Conservation (phyloP, 1,284 basidiomycete genomes). For the Rhodotorula sp. region DNA sequence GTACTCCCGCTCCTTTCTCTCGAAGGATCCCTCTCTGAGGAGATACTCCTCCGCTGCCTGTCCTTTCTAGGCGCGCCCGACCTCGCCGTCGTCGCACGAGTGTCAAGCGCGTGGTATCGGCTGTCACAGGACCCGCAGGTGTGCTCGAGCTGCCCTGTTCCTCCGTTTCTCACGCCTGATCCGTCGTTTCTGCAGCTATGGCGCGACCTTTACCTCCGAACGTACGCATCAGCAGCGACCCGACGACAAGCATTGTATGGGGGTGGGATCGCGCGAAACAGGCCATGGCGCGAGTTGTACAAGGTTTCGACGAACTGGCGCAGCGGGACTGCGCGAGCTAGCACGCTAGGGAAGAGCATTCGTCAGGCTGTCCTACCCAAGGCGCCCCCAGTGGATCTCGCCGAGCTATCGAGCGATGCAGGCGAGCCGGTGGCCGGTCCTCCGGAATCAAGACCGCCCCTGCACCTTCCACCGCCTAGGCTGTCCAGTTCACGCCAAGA, state of each 20-base stretch:
- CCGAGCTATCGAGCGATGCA: not conserved
- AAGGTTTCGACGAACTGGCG: slow-evolving; percentile 41
- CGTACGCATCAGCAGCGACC: slow-evolving; percentile 17
- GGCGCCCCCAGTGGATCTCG: not conserved
- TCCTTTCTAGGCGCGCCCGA: slow-evolving; percentile 30
- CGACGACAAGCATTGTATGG: not conserved
- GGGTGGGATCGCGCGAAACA: not conserved
- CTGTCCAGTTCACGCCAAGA: not conserved
- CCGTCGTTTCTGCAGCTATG: slow-evolving; percentile 30
- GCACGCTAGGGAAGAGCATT: slow-evolving; percentile 15
- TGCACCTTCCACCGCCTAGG: not conserved
- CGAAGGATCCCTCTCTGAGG: slow-evolving; percentile 33
- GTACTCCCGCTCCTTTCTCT: slow-evolving; percentile 10
- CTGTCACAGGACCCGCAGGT: slow-evolving; percentile 34
- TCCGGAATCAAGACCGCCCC: not conserved
- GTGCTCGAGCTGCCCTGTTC: not conserved
- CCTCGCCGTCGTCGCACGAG: slow-evolving; percentile 23
- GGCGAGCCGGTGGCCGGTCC: not conserved
- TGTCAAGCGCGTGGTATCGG: slow-evolving; percentile 27
- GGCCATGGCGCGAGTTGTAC: slow-evolving; percentile 42
- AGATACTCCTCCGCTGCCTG: slow-evolving; percentile 34
- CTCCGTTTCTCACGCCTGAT: not conserved
- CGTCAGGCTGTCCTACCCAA: slow-evolving; percentile 25
- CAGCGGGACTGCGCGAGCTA: slow-evolving; percentile 30
- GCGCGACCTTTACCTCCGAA: slow-evolving; percentile 32